phyloP scores from a whole-genome alignment of 768 basidiomycete species.

The Phanerochaete sordida region DNA sequence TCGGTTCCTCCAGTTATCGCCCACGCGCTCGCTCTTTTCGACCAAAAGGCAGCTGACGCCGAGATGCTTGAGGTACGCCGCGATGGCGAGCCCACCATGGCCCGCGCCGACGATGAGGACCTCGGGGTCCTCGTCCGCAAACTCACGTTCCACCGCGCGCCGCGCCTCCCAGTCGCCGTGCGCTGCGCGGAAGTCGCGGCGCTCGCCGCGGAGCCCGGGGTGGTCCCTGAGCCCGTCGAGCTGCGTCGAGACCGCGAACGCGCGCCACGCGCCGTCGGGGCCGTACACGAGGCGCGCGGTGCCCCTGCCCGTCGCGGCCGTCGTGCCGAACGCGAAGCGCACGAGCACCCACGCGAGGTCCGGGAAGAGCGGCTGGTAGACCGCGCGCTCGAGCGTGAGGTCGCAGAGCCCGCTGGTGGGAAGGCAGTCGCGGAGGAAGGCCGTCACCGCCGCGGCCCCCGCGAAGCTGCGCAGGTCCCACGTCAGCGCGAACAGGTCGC shows the following conservation, averaged over 20 bases:
- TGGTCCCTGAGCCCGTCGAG: conserved; percentile 51
- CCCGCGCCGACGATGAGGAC: conserved; percentile 39
- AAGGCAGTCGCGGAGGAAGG: conserved; percentile 36
- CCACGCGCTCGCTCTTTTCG: conserved; percentile 59
- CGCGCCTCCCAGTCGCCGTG: conserved; percentile 54
- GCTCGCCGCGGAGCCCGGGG: conserved; percentile 43
- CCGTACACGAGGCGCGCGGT: conserved; percentile 51
- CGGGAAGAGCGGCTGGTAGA: conserved; percentile 28
- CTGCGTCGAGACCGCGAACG: conserved; percentile 47
- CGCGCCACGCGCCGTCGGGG: conserved; percentile 44
- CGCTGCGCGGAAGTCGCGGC: conserved; percentile 38
- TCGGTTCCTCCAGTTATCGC: conserved; percentile 64
- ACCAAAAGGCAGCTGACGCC: conserved; percentile 50
- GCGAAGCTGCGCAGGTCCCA: conserved; percentile 51
- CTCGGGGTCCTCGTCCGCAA: conserved; percentile 46
- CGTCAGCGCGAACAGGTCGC: conserved; percentile 28
- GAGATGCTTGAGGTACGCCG: conserved; percentile 54
- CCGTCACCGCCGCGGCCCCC: conserved; percentile 31
- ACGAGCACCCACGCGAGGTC: conserved; percentile 57
- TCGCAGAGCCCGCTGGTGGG: conserved; percentile 23
- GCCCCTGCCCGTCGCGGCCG: conserved; percentile 46
- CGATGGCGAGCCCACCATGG: conserved; percentile 54
- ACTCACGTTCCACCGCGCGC: conserved; percentile 40
- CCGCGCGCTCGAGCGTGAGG: conserved; percentile 31
- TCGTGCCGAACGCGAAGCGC: conserved; percentile 53